phyloP scores from a whole-genome alignment of 176 grass and related monocot genomes.

The Melocanna baccifera region DNA sequence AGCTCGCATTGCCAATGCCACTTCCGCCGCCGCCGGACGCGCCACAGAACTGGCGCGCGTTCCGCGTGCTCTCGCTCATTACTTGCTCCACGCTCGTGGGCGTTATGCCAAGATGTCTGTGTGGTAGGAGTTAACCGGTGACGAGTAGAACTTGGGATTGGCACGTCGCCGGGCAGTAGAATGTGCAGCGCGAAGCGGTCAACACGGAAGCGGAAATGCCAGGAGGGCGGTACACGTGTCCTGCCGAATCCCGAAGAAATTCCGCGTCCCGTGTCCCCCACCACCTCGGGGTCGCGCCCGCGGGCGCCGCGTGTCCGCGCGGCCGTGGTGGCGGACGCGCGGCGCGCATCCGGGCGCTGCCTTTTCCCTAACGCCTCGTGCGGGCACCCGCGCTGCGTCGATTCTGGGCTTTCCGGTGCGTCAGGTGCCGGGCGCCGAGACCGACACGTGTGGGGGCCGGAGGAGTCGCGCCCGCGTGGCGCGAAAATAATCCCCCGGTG shows the following conservation, averaged over 20 bases:
- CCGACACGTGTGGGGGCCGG: too few species aligned
- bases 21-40: constrained; percentile 16
- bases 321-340: background rate
- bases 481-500: background rate
- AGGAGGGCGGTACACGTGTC: constrained; percentile 29
- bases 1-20: background rate
- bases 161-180: background rate
- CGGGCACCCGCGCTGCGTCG: too few species aligned
- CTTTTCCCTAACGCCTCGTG: background rate
- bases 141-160: background rate
- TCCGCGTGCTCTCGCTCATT: constrained; percentile 40
- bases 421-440: too few species aligned
- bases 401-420: too few species aligned
- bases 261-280: background rate
- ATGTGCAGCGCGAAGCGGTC: background rate
- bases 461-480: too few species aligned
- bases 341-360: background rate
- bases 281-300: background rate
- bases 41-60: constrained; percentile 18
- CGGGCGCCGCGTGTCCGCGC: constrained; percentile 12
- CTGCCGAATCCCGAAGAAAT: background rate
- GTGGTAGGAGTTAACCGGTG: background rate
- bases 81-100: background rate
- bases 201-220: background rate
- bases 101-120: background rate